These are phyloP conservation scores for Ceratocystis alfenasii DNA, from an alignment of 2,329 filamentous ascomycete genomes.

Conservation along the genomic window DNA sequence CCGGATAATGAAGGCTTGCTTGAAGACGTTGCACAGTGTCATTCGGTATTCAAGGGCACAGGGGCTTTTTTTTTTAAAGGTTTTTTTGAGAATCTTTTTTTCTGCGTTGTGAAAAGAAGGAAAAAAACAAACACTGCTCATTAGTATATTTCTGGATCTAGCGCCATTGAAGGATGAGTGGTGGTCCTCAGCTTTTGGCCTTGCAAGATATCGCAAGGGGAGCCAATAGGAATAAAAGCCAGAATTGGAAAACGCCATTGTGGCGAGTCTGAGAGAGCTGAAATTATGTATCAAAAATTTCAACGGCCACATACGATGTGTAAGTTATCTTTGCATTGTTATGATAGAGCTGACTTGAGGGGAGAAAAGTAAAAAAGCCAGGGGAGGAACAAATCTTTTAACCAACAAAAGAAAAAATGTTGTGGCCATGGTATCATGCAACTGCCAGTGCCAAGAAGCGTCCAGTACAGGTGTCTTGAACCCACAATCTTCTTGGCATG, in stretches of 20 bases:
- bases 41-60: not conserved
- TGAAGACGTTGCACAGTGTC: not conserved
- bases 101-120: not conserved
- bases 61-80: not conserved
- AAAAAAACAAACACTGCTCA: not conserved
- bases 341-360: not conserved
- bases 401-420: not conserved
- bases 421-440: not conserved
- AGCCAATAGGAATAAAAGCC: not conserved
- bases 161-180: not conserved
- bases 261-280: not conserved
- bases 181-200: not conserved
- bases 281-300: slow-evolving; percentile 23
- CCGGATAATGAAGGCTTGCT: not conserved
- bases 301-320: not conserved
- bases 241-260: not conserved
- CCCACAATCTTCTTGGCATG: not conserved
- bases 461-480: not conserved
- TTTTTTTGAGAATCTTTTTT: no score
- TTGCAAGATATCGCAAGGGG: not conserved
- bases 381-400: not conserved
- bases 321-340: no score
- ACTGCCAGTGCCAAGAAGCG: not conserved
- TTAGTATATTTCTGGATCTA: not conserved
- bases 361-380: not conserved